Evolutionary conservation across 139 green algal genomes (phyloP).

Genomic region (Nannochloris sp.): DNA sequence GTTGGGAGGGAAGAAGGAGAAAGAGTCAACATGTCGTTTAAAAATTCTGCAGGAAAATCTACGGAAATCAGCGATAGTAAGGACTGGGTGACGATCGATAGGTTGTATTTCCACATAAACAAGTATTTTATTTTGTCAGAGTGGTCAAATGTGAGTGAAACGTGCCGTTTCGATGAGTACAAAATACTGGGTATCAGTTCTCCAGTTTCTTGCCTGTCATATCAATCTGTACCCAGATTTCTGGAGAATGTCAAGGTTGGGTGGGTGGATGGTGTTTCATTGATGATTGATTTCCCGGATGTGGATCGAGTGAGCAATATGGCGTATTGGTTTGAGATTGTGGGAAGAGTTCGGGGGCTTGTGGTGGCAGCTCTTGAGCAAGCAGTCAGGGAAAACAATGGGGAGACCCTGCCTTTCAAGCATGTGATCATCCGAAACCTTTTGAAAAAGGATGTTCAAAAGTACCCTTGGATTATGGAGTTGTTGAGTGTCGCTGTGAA

Average conservation of each 20-base stretch:
- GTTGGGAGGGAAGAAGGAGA: no score
- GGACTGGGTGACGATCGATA: no score
- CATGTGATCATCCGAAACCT: slow-evolving; percentile 24
- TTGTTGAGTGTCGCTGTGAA: slow-evolving; percentile 27
- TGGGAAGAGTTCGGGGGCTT: slow-evolving; percentile 44
- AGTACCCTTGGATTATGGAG: slow-evolving; percentile 44
- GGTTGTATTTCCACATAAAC: no score
- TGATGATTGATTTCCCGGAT: slow-evolving; percentile 65
- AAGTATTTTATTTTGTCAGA: no score
- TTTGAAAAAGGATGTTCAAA: slow-evolving; percentile 16
- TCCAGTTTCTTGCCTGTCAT: neutral
- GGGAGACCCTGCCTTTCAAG: neutral
- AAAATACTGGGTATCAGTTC: neutral
- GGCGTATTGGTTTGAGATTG: slow-evolving; percentile 66
- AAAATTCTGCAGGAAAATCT: no score
- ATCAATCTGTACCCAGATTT: neutral
- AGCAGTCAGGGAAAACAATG: neutral
- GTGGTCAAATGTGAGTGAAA: neutral
- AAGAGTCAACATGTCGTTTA: no score
- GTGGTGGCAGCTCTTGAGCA: slow-evolving; percentile 20
- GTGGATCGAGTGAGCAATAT: slow-evolving; percentile 54
- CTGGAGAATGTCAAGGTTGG: slow-evolving; percentile 14
- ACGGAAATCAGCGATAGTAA: no score
- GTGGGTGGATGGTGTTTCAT: slow-evolving; percentile 44
- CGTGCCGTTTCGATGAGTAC: neutral